Evolutionary conservation across 1,284 basidiomycete genomes (phyloP).

Genomic region (Tilletia walkeri): DNA sequence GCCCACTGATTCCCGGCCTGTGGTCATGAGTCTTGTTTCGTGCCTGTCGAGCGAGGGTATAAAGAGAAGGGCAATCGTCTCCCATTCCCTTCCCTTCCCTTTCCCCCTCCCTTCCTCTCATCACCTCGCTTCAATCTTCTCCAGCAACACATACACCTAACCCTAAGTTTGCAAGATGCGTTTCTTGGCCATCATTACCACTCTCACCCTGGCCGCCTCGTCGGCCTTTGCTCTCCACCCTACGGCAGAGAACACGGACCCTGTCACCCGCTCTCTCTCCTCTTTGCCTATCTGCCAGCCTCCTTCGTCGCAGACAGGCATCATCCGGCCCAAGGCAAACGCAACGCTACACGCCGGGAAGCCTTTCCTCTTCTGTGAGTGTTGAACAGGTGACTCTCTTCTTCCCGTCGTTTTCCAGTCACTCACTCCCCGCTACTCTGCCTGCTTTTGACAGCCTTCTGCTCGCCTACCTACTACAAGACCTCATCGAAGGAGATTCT

Average conservation of each 20-base stretch:
- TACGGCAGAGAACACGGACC: neutral
- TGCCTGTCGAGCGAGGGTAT: no score
- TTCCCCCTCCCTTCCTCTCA: no score
- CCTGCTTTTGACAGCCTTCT: neutral
- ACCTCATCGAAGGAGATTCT: neutral
- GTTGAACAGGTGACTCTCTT: no score
- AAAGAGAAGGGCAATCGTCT: no score
- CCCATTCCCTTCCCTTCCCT: no score
- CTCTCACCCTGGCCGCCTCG: neutral
- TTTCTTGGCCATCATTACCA: neutral
- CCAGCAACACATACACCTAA: no score
- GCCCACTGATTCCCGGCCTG: no score
- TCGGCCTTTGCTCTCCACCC: neutral
- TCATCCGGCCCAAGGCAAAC: conserved; percentile 12
- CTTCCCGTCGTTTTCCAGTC: no score
- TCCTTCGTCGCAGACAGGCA: neutral
- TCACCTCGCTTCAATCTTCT: no score
- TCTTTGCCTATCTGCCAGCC: neutral
- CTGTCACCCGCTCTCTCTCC: neutral
- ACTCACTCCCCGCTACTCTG: neutral
- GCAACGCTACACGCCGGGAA: neutral
- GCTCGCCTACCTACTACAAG: conserved; percentile 10
- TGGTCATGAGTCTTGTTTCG: no score
- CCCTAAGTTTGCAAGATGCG: no score
- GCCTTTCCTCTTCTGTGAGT: conserved; percentile 9